Percentiles rank a stretch among this genome's conserved stretches.
Conservation (phyloP, 2,329 filamentous ascomycete genomes). For the Cytospora mali region DNA sequence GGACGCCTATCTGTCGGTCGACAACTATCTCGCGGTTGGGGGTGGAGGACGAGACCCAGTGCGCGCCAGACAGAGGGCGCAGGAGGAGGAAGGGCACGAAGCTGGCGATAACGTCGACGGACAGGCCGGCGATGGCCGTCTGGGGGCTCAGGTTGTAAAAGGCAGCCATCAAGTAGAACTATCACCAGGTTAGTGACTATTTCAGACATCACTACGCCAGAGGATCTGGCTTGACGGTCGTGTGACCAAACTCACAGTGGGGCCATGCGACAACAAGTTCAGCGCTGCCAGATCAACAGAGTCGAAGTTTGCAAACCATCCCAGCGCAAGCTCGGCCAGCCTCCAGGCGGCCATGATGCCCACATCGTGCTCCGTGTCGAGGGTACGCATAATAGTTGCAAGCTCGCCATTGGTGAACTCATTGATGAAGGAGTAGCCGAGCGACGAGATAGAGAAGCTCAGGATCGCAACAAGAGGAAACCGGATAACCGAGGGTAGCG, state of each 20-base stretch:
- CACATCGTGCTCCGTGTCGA: conserved; percentile 66
- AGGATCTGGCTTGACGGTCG: not conserved
- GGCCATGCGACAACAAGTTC: conserved; percentile 72
- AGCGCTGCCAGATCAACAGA: conserved; percentile 69
- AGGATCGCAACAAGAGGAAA: conserved; percentile 57
- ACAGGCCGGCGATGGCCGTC: conserved; percentile 63
- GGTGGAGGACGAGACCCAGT: conserved; percentile 56
- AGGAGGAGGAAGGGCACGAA: conserved; percentile 76
- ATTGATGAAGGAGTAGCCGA: conserved; percentile 65
- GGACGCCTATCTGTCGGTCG: conserved; percentile 63
- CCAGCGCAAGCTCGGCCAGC: conserved; percentile 69
- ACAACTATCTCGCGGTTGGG: conserved; percentile 66
- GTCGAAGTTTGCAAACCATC: conserved; percentile 76
- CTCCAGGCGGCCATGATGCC: conserved; percentile 56
- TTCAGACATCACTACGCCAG: conserved; percentile 15
- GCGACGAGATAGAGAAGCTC: conserved; percentile 63
- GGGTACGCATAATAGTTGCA: conserved; percentile 64
- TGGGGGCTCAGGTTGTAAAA: conserved; percentile 73
- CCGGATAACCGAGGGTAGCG: conserved; percentile 48
- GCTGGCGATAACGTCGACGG: conserved; percentile 69
- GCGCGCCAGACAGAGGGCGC: conserved; percentile 66
- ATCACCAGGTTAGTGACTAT: conserved; percentile 24
- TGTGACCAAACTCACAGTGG: conserved; percentile 55
- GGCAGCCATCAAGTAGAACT: conserved; percentile 73
- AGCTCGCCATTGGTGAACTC: conserved; percentile 67